These are phyloP conservation scores for Phytopythium chamaehyphon DNA, from an alignment of 352 stramenopile species.

Conservation along the genomic window DNA sequence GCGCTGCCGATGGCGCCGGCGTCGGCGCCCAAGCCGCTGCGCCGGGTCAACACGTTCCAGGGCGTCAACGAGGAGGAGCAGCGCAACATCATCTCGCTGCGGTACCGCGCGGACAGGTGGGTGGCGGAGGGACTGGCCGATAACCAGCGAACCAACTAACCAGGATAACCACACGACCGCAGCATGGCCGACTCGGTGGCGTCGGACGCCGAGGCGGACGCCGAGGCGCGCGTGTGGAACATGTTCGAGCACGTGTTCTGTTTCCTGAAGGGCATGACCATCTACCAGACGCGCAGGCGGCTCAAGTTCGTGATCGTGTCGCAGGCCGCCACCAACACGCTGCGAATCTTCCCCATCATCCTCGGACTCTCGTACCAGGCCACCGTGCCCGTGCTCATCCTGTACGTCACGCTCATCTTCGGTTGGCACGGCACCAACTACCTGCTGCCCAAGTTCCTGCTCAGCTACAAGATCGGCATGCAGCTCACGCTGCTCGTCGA, in stretches of 20 bases:
- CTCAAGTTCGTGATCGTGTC: constrained; percentile 88
- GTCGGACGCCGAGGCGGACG: constrained; percentile 46
- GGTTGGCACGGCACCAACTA: constrained; percentile 89
- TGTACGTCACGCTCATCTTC: constrained; percentile 85
- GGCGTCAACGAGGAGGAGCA: constrained; percentile 67
- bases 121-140: not conserved
- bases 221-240: constrained; percentile 73
- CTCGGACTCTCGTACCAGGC: constrained; percentile 80
- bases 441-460: constrained; percentile 77
- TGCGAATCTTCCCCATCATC: constrained; percentile 85
- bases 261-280: constrained; percentile 87
- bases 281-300: constrained; percentile 74
- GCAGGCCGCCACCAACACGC: constrained; percentile 74
- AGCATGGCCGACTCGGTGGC: constrained; percentile 81
- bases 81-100: constrained; percentile 84
- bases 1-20: not conserved
- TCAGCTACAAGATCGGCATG: constrained; percentile 90
- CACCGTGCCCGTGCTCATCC: constrained; percentile 77
- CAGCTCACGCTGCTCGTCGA: constrained; percentile 81
- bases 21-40: constrained; percentile 32
- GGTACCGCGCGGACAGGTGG: constrained; percentile 72
- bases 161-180: not conserved
- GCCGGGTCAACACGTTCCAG: constrained; percentile 71
- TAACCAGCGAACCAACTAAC: not conserved
- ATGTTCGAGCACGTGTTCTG: constrained; percentile 83